Conservation (phyloP, 768 basidiomycete genomes). For the Leccinum ochraceum region DNA sequence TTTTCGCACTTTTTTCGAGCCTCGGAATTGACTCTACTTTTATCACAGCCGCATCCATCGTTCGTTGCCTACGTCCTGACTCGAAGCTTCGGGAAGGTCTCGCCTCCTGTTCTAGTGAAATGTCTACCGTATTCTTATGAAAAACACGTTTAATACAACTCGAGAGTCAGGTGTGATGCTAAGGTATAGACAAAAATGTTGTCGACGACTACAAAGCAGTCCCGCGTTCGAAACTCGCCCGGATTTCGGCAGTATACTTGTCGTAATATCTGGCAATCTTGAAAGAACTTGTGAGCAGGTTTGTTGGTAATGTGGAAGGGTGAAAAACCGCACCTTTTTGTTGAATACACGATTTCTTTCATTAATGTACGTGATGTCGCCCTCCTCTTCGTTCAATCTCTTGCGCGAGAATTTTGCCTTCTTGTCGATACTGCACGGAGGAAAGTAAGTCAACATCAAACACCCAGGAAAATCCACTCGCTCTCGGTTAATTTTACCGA, state of each 20-base stretch:
- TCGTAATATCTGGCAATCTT: constrained; percentile 95
- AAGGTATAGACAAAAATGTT: constrained; percentile 13
- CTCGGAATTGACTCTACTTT: background rate
- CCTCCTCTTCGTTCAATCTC: constrained; percentile 86
- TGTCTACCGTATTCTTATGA: constrained; percentile 5
- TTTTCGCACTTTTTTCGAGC: background rate
- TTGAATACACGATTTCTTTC: constrained; percentile 98
- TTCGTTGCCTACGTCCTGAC: background rate
- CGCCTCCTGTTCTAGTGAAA: background rate
- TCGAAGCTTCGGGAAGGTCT: background rate
- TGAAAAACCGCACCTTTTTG: constrained; percentile 68
- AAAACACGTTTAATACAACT: constrained; percentile 9
- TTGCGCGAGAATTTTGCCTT: constrained; percentile 90
- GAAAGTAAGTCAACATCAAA: constrained; percentile 1
- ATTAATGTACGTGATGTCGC: constrained; percentile 99
- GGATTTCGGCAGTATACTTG: constrained; percentile 95
- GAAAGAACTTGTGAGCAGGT: constrained; percentile 1
- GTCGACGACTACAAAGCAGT: constrained; percentile 66
- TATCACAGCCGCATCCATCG: background rate
- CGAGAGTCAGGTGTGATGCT: constrained; percentile 7
- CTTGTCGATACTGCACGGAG: constrained; percentile 71
- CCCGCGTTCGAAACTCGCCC: constrained; percentile 96
- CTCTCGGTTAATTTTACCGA: constrained; percentile 92
- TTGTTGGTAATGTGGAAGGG: background rate
- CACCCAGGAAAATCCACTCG: constrained; percentile 42